Conservation (phyloP, 768 basidiomycete species). For the Auricularia sp. region DNA sequence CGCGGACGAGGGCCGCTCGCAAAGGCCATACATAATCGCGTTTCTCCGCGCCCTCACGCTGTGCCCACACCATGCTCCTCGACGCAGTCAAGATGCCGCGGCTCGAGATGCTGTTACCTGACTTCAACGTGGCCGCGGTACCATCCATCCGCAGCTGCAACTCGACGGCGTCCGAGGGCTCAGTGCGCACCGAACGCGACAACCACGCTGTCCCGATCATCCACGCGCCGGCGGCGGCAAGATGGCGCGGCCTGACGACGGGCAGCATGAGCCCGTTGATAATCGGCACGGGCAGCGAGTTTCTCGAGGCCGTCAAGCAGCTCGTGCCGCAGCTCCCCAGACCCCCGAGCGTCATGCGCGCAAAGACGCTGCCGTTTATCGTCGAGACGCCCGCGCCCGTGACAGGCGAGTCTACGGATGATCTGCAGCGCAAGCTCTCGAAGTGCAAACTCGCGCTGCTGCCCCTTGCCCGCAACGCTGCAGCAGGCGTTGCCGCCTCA, state of each 20-base stretch:
- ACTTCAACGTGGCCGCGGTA: constrained; percentile 14
- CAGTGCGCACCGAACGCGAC: not conserved
- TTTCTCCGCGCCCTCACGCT: too few species aligned
- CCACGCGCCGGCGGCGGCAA: not conserved
- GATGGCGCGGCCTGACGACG: not conserved
- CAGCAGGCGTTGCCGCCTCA: not conserved
- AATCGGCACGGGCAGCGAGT: constrained; percentile 31
- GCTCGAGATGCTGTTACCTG: constrained; percentile 47
- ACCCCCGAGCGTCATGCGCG: constrained; percentile 24
- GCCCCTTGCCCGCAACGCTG: not conserved
- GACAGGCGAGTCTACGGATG: not conserved
- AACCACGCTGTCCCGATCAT: not conserved
- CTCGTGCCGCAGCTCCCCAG: constrained; percentile 46
- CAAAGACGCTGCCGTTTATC: not conserved
- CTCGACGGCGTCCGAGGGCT: not conserved
- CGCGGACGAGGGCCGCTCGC: too few species aligned
- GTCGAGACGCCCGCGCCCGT: not conserved
- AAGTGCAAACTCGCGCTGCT: not conserved
- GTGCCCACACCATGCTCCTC: constrained; percentile 22
- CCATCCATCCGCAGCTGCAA: constrained; percentile 16
- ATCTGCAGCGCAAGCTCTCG: not conserved
- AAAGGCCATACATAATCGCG: too few species aligned
- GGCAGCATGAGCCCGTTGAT: constrained; percentile 9
- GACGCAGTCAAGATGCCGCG: constrained; percentile 36
- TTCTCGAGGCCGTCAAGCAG: constrained; percentile 37